phyloP scores from a whole-genome alignment of 1,284 basidiomycete species.

The Puccinia polysora region DNA sequence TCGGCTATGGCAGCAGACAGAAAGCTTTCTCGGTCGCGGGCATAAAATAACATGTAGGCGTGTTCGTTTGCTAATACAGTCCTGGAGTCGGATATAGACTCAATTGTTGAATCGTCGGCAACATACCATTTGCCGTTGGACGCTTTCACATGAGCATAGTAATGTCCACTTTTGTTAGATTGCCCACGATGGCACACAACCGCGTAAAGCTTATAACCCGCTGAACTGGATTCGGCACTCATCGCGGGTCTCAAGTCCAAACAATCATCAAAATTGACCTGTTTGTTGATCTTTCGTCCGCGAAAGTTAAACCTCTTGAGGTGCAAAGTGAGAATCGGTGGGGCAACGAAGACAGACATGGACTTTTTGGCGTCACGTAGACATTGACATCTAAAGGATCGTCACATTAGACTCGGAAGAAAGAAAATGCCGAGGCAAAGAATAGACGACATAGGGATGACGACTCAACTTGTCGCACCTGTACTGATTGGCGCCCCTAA shows the following conservation, averaged over 20 bases:
- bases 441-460: conserved; percentile 46
- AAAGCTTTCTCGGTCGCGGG: conserved; percentile 68
- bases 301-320: conserved; percentile 89
- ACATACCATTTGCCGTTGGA: conserved; percentile 73
- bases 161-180: conserved; percentile 92
- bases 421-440: background rate
- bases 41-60: conserved; percentile 91
- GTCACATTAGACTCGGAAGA: conserved; percentile 23
- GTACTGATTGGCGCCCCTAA: conserved; percentile 92
- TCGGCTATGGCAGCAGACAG: conserved; percentile 61
- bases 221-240: conserved; percentile 67
- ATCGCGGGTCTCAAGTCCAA: conserved; percentile 76
- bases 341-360: conserved; percentile 81
- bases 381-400: conserved; percentile 69
- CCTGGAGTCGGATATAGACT: conserved; percentile 51
- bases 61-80: conserved; percentile 64
- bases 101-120: conserved; percentile 86
- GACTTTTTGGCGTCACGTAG: conserved; percentile 79
- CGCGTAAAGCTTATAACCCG: conserved; percentile 81
- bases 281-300: conserved; percentile 76
- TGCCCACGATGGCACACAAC: conserved; percentile 88
- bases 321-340: conserved; percentile 88
- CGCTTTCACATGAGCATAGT: conserved; percentile 78
- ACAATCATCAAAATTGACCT: conserved; percentile 71
- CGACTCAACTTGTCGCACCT: conserved; percentile 95